Evolutionary conservation across 23 red algal genomes (phyloP), one percentile per base, ranked within the genome.

Genomic region (Cyanidiococcus yangmingshanensis): DNA sequence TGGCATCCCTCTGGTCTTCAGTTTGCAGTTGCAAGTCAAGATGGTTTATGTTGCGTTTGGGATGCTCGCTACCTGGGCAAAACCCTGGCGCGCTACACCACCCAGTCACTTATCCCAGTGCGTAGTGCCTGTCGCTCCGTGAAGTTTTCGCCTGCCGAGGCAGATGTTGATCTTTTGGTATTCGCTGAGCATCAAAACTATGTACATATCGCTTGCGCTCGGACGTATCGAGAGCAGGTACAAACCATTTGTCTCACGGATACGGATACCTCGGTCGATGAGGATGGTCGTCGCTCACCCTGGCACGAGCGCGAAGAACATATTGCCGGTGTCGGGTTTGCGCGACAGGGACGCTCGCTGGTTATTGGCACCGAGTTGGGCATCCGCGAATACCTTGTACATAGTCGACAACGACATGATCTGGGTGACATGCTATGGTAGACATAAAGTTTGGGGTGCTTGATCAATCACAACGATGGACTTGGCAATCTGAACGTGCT

Each of bases 21-120:
- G 37, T 81, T 81, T 81, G 78, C 78, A 1, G 78, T 81, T 1
- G 78, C 78, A 24, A 81, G 78, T 29, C 78, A 81, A n/a, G 78
- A 81, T 25, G 78, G 51, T 1, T 3, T 30, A 29, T 71, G 63
- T 30, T 71, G 63, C 27, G 63, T 71, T 7, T 71, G 63, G 63
- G 63, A 71, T 35, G 37, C 59, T 17, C 34, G 37, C 40, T 81
- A 59, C 67, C 68, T 81, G 41, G 39, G 39, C 1, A 58, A 81
- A 1, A 58, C 54, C 1, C 39, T 38, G 68, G 68, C 21, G 16
- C 40, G 50, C 38, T 71, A 81, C 40, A 0, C 1, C 1, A 81
- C 58, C 39, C 38, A 27, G 39, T 37, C 59, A 30, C 39, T 58
- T 0, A 21, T 71, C 68, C 58, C 58, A 1, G 41, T 81, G 37